These are phyloP conservation scores for Breynia disticha DNA, from an alignment of 441 rosid genomes.

Conservation along the genomic window DNA sequence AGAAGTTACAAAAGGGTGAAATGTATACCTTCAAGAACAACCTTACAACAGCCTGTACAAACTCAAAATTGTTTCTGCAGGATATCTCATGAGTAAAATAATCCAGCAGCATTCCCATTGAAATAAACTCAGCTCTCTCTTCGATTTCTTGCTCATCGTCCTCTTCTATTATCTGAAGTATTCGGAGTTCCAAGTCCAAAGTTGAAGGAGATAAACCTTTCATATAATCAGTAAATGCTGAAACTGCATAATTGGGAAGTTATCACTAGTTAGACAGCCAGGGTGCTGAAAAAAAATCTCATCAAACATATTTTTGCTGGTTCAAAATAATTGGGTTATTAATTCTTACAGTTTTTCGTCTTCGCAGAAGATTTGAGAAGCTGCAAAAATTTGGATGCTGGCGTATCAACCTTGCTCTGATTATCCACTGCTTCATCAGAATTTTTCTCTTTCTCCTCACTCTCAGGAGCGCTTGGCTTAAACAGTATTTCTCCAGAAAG, in stretches of 20 bases:
- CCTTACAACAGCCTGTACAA: constrained; percentile 55
- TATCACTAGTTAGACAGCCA: constrained; percentile 15
- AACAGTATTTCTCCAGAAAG: constrained; percentile 85
- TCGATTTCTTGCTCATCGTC: constrained; percentile 48
- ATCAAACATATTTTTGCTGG: not conserved
- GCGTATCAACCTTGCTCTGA: constrained; percentile 24
- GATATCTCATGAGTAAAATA: constrained; percentile 68
- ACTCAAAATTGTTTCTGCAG: constrained; percentile 72
- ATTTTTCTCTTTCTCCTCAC: constrained; percentile 22
- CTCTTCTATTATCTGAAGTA: constrained; percentile 90
- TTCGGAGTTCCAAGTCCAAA: constrained; percentile 77
- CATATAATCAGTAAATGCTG: constrained; percentile 62
- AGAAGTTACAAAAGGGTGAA: not conserved
- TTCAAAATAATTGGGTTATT: constrained; percentile 4
- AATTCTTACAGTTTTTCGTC: constrained; percentile 47
- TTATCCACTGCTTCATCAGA: constrained; percentile 27
- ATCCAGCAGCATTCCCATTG: constrained; percentile 59
- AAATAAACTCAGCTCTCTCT: constrained; percentile 50
- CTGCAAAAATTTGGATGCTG: constrained; percentile 43
- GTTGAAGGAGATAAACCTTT: constrained; percentile 87
- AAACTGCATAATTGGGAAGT: constrained; percentile 37
- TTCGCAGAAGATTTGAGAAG: constrained; percentile 54
- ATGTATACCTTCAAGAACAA: constrained; percentile 78
- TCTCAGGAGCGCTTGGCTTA: constrained; percentile 39
- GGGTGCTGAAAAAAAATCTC: not conserved